Conservation (phyloP, 2,329 filamentous ascomycete genomes). For the Curvularia hawaiiensis region DNA sequence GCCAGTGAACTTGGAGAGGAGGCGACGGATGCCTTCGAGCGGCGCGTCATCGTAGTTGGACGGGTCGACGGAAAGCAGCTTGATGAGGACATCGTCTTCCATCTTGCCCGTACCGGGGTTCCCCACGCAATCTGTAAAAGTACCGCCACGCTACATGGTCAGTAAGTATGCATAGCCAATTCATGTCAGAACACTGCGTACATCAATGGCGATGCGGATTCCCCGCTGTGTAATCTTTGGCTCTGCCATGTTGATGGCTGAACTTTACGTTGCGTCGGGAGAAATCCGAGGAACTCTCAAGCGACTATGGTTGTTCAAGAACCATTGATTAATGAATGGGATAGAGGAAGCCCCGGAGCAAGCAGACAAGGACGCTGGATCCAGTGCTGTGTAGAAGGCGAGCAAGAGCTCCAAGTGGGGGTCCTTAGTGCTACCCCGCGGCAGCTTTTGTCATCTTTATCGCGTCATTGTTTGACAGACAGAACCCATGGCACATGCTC, state of each 20-base stretch:
- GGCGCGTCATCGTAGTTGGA: slow-evolving; percentile 90
- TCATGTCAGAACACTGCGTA: slow-evolving; percentile 17
- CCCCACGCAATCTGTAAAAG: slow-evolving; percentile 91
- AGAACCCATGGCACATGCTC: neutral
- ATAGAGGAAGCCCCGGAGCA: neutral
- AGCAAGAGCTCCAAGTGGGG: slow-evolving; percentile 12
- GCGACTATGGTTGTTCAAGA: neutral
- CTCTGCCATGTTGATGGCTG: slow-evolving; percentile 28
- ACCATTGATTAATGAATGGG: slow-evolving; percentile 7
- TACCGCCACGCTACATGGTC: slow-evolving; percentile 70
- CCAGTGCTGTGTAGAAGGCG: neutral
- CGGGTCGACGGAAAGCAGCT: slow-evolving; percentile 88
- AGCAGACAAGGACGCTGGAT: slow-evolving; percentile 1
- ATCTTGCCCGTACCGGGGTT: slow-evolving; percentile 72
- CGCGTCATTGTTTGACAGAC: neutral
- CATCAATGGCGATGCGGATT: slow-evolving; percentile 74
- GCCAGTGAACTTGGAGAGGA: slow-evolving; percentile 77
- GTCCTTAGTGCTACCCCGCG: slow-evolving; percentile 15
- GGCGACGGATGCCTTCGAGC: slow-evolving; percentile 85
- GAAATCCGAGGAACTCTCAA: neutral
- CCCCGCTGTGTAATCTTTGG: slow-evolving; percentile 54
- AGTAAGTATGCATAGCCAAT: slow-evolving; percentile 8
- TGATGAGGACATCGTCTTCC: slow-evolving; percentile 79
- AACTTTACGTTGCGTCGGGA: neutral
- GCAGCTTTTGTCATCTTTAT: slow-evolving; percentile 14